Percentiles rank a stretch among this genome's conserved stretches.
Conservation (phyloP, 1,139 yeast species). For the Pichia sp. region DNA sequence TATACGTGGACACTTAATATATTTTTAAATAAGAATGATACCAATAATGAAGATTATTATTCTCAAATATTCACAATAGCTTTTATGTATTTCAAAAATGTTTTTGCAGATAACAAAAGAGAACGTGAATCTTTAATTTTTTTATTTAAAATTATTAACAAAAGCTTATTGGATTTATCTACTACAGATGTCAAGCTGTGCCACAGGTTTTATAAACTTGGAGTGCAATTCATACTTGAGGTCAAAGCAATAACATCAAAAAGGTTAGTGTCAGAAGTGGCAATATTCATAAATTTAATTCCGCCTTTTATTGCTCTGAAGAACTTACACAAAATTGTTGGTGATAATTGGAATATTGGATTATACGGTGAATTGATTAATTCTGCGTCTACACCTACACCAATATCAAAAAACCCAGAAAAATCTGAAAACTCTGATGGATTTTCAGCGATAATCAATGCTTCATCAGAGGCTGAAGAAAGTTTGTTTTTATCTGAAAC, state of each 20-base stretch:
- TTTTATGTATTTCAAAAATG: slow-evolving; percentile 17
- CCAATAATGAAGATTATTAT: slow-evolving; percentile 19
- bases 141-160: slow-evolving; percentile 36
- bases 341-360: slow-evolving; percentile 22
- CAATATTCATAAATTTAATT: slow-evolving; percentile 35
- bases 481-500: slow-evolving; percentile 9
- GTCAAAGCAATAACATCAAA: slow-evolving; percentile 33
- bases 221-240: slow-evolving; percentile 30
- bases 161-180: slow-evolving; percentile 31
- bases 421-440: slow-evolving; percentile 1
- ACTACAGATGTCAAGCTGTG: slow-evolving; percentile 33
- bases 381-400: neutral
- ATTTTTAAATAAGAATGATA: slow-evolving; percentile 14
- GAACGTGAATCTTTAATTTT: slow-evolving; percentile 23
- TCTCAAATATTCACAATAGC: slow-evolving; percentile 28
- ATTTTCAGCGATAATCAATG: neutral
- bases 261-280: slow-evolving; percentile 33
- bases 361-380: slow-evolving; percentile 11
- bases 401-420: slow-evolving; percentile 1
- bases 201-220: slow-evolving; percentile 32
- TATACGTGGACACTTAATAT: slow-evolving; percentile 26
- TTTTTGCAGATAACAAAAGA: slow-evolving; percentile 19
- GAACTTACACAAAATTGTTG: slow-evolving; percentile 24
- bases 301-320: slow-evolving; percentile 22
- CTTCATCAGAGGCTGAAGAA: slow-evolving; percentile 13